These are phyloP conservation scores for Botrytis paeoniae DNA, from an alignment of 2,329 filamentous ascomycete genomes.

Conservation along the genomic window DNA sequence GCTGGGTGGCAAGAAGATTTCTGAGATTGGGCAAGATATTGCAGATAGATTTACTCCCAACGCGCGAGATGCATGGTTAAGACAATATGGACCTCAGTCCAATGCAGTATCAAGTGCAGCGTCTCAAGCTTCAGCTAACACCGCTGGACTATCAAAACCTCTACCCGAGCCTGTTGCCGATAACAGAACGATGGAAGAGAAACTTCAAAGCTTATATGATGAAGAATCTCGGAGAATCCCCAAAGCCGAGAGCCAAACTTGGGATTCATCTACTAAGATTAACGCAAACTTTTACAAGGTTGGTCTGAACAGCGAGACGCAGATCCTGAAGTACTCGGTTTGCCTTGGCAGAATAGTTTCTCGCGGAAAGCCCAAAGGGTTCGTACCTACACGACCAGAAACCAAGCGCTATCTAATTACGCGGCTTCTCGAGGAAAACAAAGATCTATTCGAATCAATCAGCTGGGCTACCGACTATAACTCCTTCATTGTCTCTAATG, in stretches of 20 bases:
- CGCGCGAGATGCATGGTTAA: neutral
- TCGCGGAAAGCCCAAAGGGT: neutral
- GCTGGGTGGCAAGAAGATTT: neutral
- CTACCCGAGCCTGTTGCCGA: neutral
- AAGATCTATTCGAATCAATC: neutral
- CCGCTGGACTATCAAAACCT: neutral
- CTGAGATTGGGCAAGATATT: neutral
- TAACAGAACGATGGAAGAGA: neutral
- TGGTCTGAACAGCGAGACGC: neutral
- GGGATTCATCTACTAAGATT: neutral
- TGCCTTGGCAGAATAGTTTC: neutral
- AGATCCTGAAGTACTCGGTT: neutral
- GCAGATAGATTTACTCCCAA: neutral
- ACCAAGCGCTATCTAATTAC: neutral
- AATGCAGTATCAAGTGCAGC: neutral
- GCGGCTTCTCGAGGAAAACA: neutral
- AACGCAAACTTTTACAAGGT: neutral
- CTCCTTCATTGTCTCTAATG: neutral
- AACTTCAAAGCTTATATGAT: neutral
- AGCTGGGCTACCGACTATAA: slow-evolving; percentile 1
- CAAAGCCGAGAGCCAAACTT: neutral
- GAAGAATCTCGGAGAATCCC: neutral
- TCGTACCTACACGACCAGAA: neutral
- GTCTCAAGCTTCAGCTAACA: neutral
- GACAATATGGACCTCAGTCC: neutral